Evolutionary conservation across 306 rosid species (phyloP).

Genomic region (Prunus salicina): DNA sequence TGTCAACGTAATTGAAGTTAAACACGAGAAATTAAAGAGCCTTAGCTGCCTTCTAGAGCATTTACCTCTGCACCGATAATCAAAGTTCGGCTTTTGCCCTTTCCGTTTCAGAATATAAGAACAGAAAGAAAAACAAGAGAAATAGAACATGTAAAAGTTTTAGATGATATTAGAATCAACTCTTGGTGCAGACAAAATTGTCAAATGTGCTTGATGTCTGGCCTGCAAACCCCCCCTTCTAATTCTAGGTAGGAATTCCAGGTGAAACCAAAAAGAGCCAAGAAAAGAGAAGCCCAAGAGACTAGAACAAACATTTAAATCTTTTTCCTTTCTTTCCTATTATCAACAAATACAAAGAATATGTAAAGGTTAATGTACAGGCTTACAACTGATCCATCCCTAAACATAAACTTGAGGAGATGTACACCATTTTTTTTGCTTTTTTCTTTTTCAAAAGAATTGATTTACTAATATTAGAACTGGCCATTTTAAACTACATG

Average conservation of each 20-base stretch:
- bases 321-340: slow-evolving; percentile 10
- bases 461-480: slow-evolving; percentile 19
- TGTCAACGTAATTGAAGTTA: not conserved
- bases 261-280: not conserved
- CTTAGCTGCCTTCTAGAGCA: too few species aligned
- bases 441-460: slow-evolving; percentile 25
- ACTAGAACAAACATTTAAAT: not conserved
- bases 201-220: not conserved
- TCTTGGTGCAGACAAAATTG: not conserved
- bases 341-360: slow-evolving; percentile 33
- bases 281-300: not conserved
- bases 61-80: too few species aligned
- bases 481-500: slow-evolving; percentile 20
- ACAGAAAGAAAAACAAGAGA: not conserved
- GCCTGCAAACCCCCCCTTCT: not conserved
- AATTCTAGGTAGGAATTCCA: not conserved
- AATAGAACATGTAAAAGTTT: not conserved
- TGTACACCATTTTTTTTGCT: slow-evolving; percentile 18
- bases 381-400: slow-evolving; percentile 11
- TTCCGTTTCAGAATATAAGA: not conserved
- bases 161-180: too few species aligned
- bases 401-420: slow-evolving; percentile 18
- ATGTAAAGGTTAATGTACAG: slow-evolving; percentile 23
- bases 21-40: not conserved
- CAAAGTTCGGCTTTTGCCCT: not conserved